Base-by-base conservation (phyloP, 106 monocot species). In the Ottelia alismoides region DNA sequence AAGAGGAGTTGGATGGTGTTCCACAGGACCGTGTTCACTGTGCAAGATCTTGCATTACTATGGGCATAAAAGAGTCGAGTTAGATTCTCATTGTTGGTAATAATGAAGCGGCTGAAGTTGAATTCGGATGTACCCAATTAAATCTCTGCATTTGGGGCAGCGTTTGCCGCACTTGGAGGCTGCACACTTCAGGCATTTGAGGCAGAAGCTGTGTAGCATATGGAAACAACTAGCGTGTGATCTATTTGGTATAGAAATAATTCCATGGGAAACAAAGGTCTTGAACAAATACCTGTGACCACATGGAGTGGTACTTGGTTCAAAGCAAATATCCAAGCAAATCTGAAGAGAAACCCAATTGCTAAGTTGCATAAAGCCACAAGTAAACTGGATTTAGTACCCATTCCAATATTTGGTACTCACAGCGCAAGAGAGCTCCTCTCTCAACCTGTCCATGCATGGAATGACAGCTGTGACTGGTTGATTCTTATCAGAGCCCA, bases 351-450 rank as follows among this genome's bases (percentile, higher is more conserved):
- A 47, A 56, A 21, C 11, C 21, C 2, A 16, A n/a, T n/a, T n/a
- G n/a, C n/a, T n/a, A n/a, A n/a, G n/a, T n/a, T n/a, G n/a, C n/a
- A n/a, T n/a, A n/a, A n/a, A n/a, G n/a, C n/a, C n/a, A n/a, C n/a
- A n/a, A n/a, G n/a, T n/a, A n/a, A n/a, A n/a, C n/a, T n/a, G n/a
- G n/a, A n/a, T n/a, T n/a, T n/a, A n/a, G n/a, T n/a, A n/a, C n/a
- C n/a, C n/a, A n/a, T n/a, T n/a, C n/a, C n/a, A n/a, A n/a, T n/a
- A n/a, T n/a, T n/a, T n/a, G n/a, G 6, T 53, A 20, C 84, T 88
- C 53, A 96, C 94, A 20, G 88, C 94, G 59, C 94, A 96, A 29
- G 81, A 88, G 22, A 96, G 81, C 73, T 96, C 94, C 27, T 96
- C 94, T 49, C 81, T 57, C 61, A 94, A 60, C 25, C 64, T 57